Evolutionary conservation across 176 grass and related monocot species (phyloP), one percentile per base, ranked within the genome.

Genomic region (Zoysia japonica): DNA sequence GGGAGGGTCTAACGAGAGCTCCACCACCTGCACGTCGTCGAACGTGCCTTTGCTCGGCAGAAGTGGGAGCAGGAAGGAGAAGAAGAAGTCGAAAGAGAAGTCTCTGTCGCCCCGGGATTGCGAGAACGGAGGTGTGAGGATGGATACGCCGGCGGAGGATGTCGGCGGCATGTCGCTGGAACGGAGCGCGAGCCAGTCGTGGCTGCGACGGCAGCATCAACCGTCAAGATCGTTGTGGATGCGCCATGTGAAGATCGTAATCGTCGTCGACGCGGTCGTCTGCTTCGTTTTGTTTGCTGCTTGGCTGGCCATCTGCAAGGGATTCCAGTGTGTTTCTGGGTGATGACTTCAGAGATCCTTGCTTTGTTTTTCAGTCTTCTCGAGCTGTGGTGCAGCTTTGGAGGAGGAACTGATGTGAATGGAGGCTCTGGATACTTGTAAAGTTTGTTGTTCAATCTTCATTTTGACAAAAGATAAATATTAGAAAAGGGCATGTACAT

Each of bases 271-370:
- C 41, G 74, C 79, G 20, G 9, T 80, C 81, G 45, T 98, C 51
- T 98, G 95, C 69, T 12, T 98, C 79, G 52, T 89, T 11, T 39
- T 98, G 77, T 94, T 98, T 54, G 82, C 44, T 13, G 69, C 89
- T 61, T 98, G 95, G 95, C 51, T 98, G 48, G 89, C 82, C 0
- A 81, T 98, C 60, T 98, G 95, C 71, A 80, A 87, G 61, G 95
- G 95, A 43, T 98, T 98, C 77, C 65, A 70, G 75, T 98, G 95
- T 47, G 78, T 97, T 39, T 90, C 88, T 11, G 40, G 77, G 13
- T 55, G 53, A 78, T 78, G 49, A 35, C 67, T 11, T 11, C 28
- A 28, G 28, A 28, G 28, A 28, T 19, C 50, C 14, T 12, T 52
- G 2, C 14, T 52, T 54, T 15, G 3, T 59, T 8, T 3, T 9